Conservation (phyloP, 2,329 filamentous ascomycete species). For the Penicillium thymicola region DNA sequence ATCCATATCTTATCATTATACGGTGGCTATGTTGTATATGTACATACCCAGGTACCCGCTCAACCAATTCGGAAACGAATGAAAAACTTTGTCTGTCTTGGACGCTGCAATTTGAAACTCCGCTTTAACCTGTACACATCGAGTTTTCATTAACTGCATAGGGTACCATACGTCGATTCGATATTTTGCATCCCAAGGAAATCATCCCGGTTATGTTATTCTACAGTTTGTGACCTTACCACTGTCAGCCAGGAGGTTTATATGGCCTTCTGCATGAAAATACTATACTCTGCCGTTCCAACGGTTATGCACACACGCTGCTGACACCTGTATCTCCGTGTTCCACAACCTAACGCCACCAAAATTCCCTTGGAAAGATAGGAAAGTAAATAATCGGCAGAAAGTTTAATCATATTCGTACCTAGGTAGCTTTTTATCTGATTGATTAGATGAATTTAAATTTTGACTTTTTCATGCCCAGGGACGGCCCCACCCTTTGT, state of each 20-base stretch:
- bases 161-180: not conserved
- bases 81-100: not conserved
- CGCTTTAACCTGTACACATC: not conserved
- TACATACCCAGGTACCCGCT: not conserved
- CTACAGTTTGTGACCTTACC: not conserved
- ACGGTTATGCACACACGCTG: not conserved
- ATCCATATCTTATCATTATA: not conserved
- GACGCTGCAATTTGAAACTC: not conserved
- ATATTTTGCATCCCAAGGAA: not conserved
- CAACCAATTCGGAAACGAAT: not conserved
- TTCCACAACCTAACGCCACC: not conserved
- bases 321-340: not conserved
- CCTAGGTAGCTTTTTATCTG: not conserved
- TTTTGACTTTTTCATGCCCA: not conserved
- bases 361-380: not conserved
- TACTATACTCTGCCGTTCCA: too few relatives aligned
- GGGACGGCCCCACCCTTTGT: not conserved
- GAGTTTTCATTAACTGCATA: not conserved
- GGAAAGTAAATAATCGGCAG: not conserved
- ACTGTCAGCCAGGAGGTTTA: not conserved
- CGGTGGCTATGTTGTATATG: not conserved
- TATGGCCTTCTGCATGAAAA: not conserved
- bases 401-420: not conserved
- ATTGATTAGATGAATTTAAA: constrained; percentile 2
- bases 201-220: not conserved